Conservation (phyloP, 2,329 filamentous ascomycete genomes). For the Leptographium lundbergii region DNA sequence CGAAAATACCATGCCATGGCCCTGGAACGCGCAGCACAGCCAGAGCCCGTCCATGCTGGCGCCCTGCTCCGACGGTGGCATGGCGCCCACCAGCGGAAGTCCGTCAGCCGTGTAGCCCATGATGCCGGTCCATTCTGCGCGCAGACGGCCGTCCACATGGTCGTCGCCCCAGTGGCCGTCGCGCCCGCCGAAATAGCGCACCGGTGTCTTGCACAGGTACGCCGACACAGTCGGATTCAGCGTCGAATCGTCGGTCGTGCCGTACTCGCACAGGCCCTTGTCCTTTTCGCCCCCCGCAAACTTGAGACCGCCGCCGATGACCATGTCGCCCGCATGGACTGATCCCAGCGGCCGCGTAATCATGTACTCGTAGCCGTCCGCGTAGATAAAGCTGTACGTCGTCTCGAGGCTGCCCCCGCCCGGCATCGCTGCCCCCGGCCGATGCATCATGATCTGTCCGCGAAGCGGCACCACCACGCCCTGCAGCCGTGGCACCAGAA, state of each 20-base stretch:
- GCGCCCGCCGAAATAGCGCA: slow-evolving; percentile 35
- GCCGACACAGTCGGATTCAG: slow-evolving; percentile 36
- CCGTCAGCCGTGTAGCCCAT: slow-evolving; percentile 44
- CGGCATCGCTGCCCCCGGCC: slow-evolving; percentile 23
- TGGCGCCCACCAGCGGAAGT: slow-evolving; percentile 37
- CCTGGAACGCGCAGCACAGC: slow-evolving; percentile 48
- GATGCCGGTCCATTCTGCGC: slow-evolving; percentile 37
- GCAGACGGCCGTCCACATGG: slow-evolving; percentile 24
- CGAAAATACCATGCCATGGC: slow-evolving; percentile 54
- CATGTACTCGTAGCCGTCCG: slow-evolving; percentile 54
- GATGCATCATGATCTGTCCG: slow-evolving; percentile 35
- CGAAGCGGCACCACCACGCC: slow-evolving; percentile 35
- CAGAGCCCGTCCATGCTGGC: slow-evolving; percentile 26
- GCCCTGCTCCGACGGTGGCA: slow-evolving; percentile 22
- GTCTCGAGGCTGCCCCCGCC: slow-evolving; percentile 13
- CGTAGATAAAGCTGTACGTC: slow-evolving; percentile 51
- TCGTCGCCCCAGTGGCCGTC: slow-evolving; percentile 31
- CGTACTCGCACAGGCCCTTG: slow-evolving; percentile 33
- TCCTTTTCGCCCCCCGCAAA: slow-evolving; percentile 18
- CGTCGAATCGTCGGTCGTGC: slow-evolving; percentile 42
- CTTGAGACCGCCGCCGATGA: slow-evolving; percentile 47
- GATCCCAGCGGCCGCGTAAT: slow-evolving; percentile 39
- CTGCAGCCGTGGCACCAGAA: slow-evolving; percentile 28
- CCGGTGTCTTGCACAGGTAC: slow-evolving; percentile 30
- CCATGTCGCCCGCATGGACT: slow-evolving; percentile 33